Conservation (phyloP, 2,329 filamentous ascomycete species). For the Fusarium fujikuroi region DNA sequence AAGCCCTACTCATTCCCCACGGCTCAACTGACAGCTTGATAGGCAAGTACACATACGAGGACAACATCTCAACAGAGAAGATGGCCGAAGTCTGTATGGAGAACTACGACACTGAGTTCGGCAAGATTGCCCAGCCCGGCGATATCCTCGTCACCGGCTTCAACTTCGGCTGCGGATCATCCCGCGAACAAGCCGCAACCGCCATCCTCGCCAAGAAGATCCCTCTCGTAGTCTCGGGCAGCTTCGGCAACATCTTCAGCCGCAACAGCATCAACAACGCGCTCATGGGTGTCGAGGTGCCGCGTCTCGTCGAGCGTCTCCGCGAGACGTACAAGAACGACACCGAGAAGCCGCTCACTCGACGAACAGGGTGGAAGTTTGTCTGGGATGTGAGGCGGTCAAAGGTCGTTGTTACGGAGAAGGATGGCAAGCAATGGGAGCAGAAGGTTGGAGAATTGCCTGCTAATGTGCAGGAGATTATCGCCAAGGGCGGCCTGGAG, state of each 20-base stretch:
- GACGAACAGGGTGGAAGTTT: constrained; percentile 84
- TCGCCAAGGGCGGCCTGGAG: constrained; percentile 80
- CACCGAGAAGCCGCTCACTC: constrained; percentile 67
- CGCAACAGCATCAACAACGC: constrained; percentile 85
- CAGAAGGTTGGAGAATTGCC: constrained; percentile 86
- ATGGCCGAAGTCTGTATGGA: constrained; percentile 95
- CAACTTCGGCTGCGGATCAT: constrained; percentile 88
- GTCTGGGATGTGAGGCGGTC: constrained; percentile 82
- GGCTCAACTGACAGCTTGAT: background rate
- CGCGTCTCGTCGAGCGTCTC: constrained; percentile 71
- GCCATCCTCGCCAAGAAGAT: constrained; percentile 85
- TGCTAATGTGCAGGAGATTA: constrained; percentile 87
- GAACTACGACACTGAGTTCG: constrained; percentile 86
- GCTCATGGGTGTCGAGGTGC: constrained; percentile 77
- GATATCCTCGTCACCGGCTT: constrained; percentile 89
- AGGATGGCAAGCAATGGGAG: constrained; percentile 74
- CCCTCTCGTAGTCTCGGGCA: constrained; percentile 81
- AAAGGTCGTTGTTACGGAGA: constrained; percentile 77
- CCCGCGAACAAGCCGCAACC: constrained; percentile 82
- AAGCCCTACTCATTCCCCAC: accelerated
- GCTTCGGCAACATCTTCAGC: constrained; percentile 85
- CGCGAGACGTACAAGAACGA: constrained; percentile 67
- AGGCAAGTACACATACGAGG: constrained; percentile 90
- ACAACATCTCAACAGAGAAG: constrained; percentile 76
- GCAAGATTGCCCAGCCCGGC: constrained; percentile 68